phyloP scores from a whole-genome alignment of 768 basidiomycete species.

The Zangia roseola region DNA sequence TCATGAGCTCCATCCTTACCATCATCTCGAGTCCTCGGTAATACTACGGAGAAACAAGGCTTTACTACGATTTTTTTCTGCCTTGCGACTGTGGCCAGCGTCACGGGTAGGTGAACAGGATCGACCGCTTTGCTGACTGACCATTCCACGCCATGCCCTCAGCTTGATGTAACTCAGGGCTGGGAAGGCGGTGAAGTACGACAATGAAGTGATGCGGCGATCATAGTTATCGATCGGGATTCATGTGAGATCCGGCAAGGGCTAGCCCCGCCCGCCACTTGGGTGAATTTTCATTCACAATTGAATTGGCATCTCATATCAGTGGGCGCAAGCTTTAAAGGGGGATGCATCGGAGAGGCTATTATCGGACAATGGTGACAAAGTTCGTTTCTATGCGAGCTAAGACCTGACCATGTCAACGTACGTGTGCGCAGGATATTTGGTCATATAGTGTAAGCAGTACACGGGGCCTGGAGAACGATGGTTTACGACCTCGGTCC shows the following conservation, averaged over 20 bases:
- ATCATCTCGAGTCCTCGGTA: constrained; percentile 5
- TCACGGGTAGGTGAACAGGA: not conserved
- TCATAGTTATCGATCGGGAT: constrained; percentile 21
- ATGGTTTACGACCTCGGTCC: not conserved
- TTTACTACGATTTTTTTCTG: not conserved
- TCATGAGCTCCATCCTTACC: not conserved
- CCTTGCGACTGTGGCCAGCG: not conserved
- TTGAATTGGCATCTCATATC: constrained; percentile 17
- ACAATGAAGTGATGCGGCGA: constrained; percentile 19
- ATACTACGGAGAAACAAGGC: not conserved
- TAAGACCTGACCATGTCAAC: not conserved
- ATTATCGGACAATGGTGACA: constrained; percentile 6
- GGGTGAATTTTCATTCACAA: constrained; percentile 28
- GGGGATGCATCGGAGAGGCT: constrained; percentile 4
- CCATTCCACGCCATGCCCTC: constrained; percentile 1
- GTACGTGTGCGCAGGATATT: not conserved
- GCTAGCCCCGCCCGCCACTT: constrained; percentile 10
- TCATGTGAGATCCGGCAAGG: constrained; percentile 13
- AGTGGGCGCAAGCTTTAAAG: constrained; percentile 5
- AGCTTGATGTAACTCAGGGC: constrained; percentile 13
- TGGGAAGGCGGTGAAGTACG: constrained; percentile 13
- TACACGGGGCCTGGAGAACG: not conserved
- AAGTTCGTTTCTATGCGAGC: constrained; percentile 11
- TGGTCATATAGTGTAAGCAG: constrained; percentile 10
- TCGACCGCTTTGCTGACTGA: not conserved